Evolutionary conservation across 345 rosid genomes (phyloP).

Genomic region (Camelina hispida): DNA sequence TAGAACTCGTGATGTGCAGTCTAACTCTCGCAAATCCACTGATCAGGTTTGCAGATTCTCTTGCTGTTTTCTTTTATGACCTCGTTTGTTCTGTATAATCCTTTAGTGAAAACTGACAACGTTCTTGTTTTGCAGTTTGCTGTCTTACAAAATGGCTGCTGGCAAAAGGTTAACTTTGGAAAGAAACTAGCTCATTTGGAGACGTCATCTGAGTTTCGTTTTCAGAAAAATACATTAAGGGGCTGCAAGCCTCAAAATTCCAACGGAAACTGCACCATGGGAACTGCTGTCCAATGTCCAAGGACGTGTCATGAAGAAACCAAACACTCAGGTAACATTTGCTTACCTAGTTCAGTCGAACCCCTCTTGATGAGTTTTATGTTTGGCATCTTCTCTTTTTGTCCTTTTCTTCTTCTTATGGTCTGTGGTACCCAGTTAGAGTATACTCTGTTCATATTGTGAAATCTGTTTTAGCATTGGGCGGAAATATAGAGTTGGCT

Average conservation of each 20-base stretch:
- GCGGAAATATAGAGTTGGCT: constrained; percentile 13
- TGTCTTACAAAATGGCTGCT: constrained; percentile 49
- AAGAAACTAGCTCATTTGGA: constrained; percentile 46
- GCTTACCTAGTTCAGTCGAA: constrained; percentile 16
- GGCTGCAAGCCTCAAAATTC: constrained; percentile 21
- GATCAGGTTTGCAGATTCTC: constrained; percentile 54
- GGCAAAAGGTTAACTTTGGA: constrained; percentile 51
- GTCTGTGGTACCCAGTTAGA: neutral
- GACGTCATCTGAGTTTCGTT: constrained; percentile 50
- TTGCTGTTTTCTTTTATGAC: neutral
- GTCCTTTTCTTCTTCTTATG: constrained; percentile 12
- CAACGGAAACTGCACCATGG: constrained; percentile 21
- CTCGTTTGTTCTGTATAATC: constrained; percentile 6
- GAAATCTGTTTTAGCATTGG: neutral
- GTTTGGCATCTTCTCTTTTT: constrained; percentile 6
- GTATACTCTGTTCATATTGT: constrained; percentile 11
- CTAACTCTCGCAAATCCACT: constrained; percentile 38
- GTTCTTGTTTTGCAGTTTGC: constrained; percentile 48
- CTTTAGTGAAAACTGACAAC: constrained; percentile 1
- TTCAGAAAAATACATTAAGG: constrained; percentile 33
- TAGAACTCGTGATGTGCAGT: constrained; percentile 37
- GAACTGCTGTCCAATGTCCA: constrained; percentile 31
- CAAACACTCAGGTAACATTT: constrained; percentile 54
- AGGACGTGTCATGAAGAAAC: constrained; percentile 39
- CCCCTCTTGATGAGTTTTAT: neutral